Percentiles rank a stretch among this genome's conserved stretches.
Conservation (phyloP, 225 moss, liverwort and hornwort genomes). For the Sphagnum tenellum region DNA sequence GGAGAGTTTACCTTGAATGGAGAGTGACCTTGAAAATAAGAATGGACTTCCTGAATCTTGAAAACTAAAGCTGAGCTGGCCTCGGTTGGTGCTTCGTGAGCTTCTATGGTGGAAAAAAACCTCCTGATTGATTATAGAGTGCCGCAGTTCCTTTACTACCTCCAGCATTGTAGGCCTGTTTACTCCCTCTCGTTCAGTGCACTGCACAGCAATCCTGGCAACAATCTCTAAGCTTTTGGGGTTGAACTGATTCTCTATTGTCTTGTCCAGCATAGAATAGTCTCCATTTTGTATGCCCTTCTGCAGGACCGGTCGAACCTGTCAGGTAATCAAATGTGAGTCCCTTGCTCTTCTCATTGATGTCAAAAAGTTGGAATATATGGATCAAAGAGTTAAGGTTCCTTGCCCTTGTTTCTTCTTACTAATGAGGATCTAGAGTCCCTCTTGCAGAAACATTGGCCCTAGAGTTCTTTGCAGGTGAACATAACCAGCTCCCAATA, state of each 20-base stretch:
- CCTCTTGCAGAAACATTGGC: neutral
- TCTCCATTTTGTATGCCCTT: constrained; percentile 25
- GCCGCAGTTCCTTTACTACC: constrained; percentile 53
- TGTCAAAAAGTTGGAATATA: too few species aligned
- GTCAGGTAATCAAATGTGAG: constrained; percentile 6
- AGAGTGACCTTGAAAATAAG: too few species aligned
- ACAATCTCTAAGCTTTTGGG: constrained; percentile 36
- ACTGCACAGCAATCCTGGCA: constrained; percentile 36
- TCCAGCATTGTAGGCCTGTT: constrained; percentile 60
- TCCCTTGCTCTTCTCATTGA: neutral
- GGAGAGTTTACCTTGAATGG: too few species aligned
- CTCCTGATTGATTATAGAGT: constrained; percentile 40
- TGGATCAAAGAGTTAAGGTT: neutral
- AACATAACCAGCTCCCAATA: constrained; percentile 46
- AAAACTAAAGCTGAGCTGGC: too few species aligned
- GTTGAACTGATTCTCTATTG: constrained; percentile 41
- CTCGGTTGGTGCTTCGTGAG: too few species aligned
- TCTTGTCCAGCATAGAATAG: constrained; percentile 40
- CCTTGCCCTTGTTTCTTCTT: neutral
- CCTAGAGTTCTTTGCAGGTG: constrained; percentile 11
- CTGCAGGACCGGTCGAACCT: constrained; percentile 54
- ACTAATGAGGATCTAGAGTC: neutral
- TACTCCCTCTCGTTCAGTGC: constrained; percentile 36
- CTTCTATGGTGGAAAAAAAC: constrained; percentile 11
- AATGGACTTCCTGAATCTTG: too few species aligned